Percentiles rank a stretch among this genome's conserved stretches.
Evolutionary conservation across 2,329 filamentous ascomycete species (phyloP).

Genomic region (Botrytis tulipae): DNA sequence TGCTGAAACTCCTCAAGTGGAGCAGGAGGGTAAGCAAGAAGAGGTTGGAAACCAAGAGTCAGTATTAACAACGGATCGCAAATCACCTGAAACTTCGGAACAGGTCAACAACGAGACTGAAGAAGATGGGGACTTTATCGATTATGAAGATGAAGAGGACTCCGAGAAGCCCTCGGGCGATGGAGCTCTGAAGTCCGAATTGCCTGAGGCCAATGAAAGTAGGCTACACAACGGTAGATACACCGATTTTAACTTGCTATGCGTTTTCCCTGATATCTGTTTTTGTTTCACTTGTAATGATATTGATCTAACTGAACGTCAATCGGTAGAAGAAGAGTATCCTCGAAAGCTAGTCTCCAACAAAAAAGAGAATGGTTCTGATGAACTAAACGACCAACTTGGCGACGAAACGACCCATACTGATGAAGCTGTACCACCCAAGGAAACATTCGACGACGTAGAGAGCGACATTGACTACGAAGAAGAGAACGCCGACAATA

Average conservation of each 20-base stretch:
- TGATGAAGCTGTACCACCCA: not conserved
- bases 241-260: slow-evolving; percentile 32
- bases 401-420: not conserved
- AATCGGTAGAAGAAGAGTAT: slow-evolving; percentile 29
- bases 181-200: slow-evolving; percentile 7
- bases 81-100: not conserved
- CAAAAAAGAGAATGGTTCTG: slow-evolving; percentile 14
- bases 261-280: slow-evolving; percentile 30
- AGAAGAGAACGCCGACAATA: slow-evolving; percentile 4
- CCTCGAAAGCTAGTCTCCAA: slow-evolving; percentile 30
- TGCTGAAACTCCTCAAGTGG: slow-evolving; percentile 9
- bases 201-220: slow-evolving; percentile 21
- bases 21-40: slow-evolving; percentile 12
- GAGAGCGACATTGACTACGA: slow-evolving; percentile 29
- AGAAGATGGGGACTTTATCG: slow-evolving; percentile 46
- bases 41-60: slow-evolving; percentile 4
- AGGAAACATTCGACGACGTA: slow-evolving; percentile 22
- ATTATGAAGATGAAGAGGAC: slow-evolving; percentile 50
- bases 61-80: slow-evolving; percentile 5
- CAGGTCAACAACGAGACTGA: slow-evolving; percentile 21
- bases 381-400: not conserved
- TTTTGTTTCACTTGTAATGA: slow-evolving; percentile 34
- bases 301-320: slow-evolving; percentile 31
- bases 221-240: slow-evolving; percentile 33
- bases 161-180: slow-evolving; percentile 18